phyloP scores from a whole-genome alignment of 192 early-diverging fungal genomes.

The Spizellomyces sp. region DNA sequence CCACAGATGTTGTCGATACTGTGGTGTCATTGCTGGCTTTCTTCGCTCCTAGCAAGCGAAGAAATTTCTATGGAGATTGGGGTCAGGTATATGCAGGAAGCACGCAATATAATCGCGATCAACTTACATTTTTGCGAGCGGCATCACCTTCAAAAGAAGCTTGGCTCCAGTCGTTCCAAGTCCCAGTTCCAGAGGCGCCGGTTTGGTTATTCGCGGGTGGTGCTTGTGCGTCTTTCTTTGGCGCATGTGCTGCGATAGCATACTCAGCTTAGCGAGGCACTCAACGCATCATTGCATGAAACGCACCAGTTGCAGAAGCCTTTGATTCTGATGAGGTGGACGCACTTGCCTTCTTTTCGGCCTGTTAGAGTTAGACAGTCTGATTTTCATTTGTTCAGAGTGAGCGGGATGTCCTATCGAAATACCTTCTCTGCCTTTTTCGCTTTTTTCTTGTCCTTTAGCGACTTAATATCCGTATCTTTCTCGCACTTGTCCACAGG shows the following conservation, averaged over 20 bases:
- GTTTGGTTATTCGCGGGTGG: background rate
- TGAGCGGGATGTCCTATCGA: background rate
- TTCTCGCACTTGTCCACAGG: background rate
- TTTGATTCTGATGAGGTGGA: background rate
- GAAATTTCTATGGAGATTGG: constrained; percentile 47
- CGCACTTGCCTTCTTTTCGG: background rate
- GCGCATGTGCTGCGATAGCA: background rate
- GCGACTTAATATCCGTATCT: background rate
- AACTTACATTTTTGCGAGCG: constrained; percentile 49
- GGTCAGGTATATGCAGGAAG: background rate
- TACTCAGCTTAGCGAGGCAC: background rate
- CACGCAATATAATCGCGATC: background rate
- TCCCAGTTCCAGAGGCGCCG: background rate
- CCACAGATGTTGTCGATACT: constrained; percentile 2
- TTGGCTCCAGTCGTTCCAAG: constrained; percentile 67
- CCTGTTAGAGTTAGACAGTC: too few relatives aligned
- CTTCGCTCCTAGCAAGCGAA: constrained; percentile 64
- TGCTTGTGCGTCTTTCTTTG: background rate
- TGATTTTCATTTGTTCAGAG: too few relatives aligned
- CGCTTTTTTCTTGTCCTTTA: background rate
- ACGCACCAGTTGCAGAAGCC: too few relatives aligned
- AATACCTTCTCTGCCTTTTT: background rate
- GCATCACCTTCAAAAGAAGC: constrained; percentile 59
- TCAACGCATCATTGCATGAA: background rate
- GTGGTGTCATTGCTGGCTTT: constrained; percentile 31